phyloP scores from a whole-genome alignment of 2,329 filamentous ascomycete species.

The Pyrenophora tritici-repentis region DNA sequence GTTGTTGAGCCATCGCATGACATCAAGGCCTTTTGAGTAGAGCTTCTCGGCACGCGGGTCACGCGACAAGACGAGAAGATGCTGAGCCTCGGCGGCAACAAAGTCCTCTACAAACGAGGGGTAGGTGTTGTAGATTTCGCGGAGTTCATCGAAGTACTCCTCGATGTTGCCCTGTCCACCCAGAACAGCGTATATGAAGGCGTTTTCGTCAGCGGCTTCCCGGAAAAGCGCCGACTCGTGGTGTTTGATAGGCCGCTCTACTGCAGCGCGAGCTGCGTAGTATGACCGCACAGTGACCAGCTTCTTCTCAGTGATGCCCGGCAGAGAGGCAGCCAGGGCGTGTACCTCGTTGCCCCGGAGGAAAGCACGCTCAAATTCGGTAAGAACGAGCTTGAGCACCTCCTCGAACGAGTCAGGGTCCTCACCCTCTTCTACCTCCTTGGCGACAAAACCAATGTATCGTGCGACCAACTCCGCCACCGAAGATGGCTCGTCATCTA shows the following conservation, averaged over 20 bases:
- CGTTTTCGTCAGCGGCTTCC: constrained; percentile 81
- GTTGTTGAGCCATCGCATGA: constrained; percentile 90
- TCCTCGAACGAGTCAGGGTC: constrained; percentile 91
- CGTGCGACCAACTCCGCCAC: constrained; percentile 88
- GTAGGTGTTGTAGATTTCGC: constrained; percentile 89
- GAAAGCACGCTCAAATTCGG: constrained; percentile 96
- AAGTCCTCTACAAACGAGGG: constrained; percentile 87
- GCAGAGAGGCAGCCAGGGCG: constrained; percentile 80
- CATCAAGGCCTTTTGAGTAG: constrained; percentile 94
- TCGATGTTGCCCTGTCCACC: constrained; percentile 98
- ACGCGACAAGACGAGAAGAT: constrained; percentile 82
- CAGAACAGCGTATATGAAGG: constrained; percentile 90
- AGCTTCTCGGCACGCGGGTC: constrained; percentile 90
- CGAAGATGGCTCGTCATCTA: constrained; percentile 98
- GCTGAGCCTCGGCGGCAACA: constrained; percentile 77
- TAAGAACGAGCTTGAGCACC: constrained; percentile 87
- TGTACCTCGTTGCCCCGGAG: constrained; percentile 96
- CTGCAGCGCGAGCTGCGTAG: constrained; percentile 83
- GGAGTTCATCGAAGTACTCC: constrained; percentile 97
- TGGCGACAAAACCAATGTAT: constrained; percentile 88
- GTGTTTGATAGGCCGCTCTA: constrained; percentile 83
- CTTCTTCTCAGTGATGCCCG: constrained; percentile 93
- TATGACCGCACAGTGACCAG: constrained; percentile 87
- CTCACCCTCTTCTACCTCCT: constrained; percentile 89
- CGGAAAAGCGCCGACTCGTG: constrained; percentile 93